Evolutionary conservation across 208 protist genomes (phyloP).

Genomic region (Angomonas deanei): DNA sequence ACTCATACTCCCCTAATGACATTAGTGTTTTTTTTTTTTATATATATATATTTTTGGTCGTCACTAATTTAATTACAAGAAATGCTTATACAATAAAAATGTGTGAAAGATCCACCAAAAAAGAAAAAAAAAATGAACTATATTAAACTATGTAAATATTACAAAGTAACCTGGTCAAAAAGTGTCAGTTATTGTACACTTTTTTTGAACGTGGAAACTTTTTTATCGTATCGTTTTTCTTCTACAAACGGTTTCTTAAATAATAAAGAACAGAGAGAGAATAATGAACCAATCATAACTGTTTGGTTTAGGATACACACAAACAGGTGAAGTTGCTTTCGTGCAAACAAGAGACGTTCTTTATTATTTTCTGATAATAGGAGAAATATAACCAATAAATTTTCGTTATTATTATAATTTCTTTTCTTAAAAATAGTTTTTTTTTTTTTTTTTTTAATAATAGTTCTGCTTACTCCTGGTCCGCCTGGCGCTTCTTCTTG

Average conservation of each 20-base stretch:
- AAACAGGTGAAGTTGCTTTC: no score
- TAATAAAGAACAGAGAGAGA: conserved; percentile 17
- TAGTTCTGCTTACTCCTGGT: conserved; percentile 45
- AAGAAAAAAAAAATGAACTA: conserved; percentile 5
- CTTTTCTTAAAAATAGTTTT: conserved; percentile 9
- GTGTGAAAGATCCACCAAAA: not conserved
- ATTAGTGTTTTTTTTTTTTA: not conserved
- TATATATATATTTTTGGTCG: not conserved
- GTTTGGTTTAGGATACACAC: no score
- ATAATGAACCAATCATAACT: conserved; percentile 8
- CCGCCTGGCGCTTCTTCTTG: conserved; percentile 70
- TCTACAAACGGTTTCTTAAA: conserved; percentile 7
- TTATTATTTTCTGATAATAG: no score
- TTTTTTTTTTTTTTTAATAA: conserved; percentile 7
- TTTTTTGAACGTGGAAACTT: not conserved
- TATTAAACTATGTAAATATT: not conserved
- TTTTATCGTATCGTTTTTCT: not conserved
- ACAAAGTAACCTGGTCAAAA: conserved; percentile 2
- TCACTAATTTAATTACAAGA: not conserved
- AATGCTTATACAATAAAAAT: not conserved
- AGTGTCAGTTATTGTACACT: not conserved
- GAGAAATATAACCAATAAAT: not conserved
- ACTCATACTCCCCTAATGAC: not conserved
- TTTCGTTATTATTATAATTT: conserved; percentile 13
- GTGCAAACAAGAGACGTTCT: no score